phyloP scores from a whole-genome alignment of 352 stramenopile species.

The Phytopythium sindhum region DNA sequence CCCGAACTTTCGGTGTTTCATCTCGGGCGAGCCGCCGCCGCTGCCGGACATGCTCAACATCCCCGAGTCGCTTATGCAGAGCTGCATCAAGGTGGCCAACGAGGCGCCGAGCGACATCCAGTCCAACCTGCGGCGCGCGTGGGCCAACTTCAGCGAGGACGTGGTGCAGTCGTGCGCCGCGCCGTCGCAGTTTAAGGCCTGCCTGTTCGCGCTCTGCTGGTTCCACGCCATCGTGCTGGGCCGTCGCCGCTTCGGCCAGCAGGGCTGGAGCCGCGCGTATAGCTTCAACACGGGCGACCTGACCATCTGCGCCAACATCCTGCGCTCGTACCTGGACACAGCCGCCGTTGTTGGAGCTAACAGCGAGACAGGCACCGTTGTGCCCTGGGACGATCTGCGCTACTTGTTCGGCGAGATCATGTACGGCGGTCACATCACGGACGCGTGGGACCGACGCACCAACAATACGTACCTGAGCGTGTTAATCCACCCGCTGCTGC shows the following conservation, averaged over 20 bases:
- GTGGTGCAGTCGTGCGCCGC: constrained; percentile 86
- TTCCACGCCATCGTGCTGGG: constrained; percentile 95
- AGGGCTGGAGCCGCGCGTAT: constrained; percentile 93
- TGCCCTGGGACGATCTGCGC: constrained; percentile 94
- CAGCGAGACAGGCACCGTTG: constrained; percentile 14
- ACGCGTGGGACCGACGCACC: constrained; percentile 94
- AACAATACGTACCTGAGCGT: constrained; percentile 94
- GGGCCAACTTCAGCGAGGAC: constrained; percentile 93
- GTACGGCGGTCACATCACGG: constrained; percentile 96
- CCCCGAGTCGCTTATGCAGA: constrained; percentile 94
- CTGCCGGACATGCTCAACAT: constrained; percentile 95
- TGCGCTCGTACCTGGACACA: constrained; percentile 93
- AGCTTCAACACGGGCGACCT: constrained; percentile 96
- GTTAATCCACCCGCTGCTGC: constrained; percentile 83
- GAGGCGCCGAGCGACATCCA: constrained; percentile 95
- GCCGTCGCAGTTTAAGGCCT: constrained; percentile 91
- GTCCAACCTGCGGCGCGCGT: constrained; percentile 92
- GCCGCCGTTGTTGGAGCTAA: constrained; percentile 30
- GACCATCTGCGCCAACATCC: constrained; percentile 94
- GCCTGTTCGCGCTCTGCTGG: constrained; percentile 94
- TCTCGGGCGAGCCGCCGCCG: constrained; percentile 92
- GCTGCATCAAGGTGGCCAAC: constrained; percentile 95
- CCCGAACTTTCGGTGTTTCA: constrained; percentile 95
- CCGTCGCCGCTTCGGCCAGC: constrained; percentile 90
- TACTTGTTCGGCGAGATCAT: constrained; percentile 98